Base-by-base conservation (phyloP, 108 stramenopile species). In the Cyclotella cryptica region DNA sequence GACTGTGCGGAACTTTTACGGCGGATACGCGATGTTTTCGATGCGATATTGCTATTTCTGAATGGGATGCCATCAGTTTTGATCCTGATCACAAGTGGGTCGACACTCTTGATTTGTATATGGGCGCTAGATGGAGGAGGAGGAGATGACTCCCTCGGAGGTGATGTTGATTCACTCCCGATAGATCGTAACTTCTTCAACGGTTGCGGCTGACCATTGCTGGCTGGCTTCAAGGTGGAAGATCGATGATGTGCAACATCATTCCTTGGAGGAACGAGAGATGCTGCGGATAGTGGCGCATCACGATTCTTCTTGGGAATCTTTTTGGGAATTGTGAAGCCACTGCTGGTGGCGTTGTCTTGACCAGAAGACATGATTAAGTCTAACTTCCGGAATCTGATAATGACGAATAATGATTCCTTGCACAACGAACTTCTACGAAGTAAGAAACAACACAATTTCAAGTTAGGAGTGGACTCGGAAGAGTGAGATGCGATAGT, bases 11-110 rank as follows among this genome's bases (percentile, higher is more conserved):
- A 54, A 11, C 18, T 69, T 42, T 27, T 30, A 55, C 21, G 39
- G 51, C 46, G 51, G 6, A 53, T n/a, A n/a, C 66, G 43, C 10
- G 27, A 26, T 0, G 18, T 14, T 30, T 59, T 24, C 12, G 58
- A 15, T 62, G 52, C 19, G 46, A 24, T 79, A 11, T 68, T 57
- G 0, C 72, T 74, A 43, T 54, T 71, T 45, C 66, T 55, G n/a
- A 67, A 10, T 26, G 80, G 80, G 40, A 78, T 57, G 13, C 66
- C 80, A 19, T 69, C 76, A 26, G 76, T 47, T 57, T 85, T 84
- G 47, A 87, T 68, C 39, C 67, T 72, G 69, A 86, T 55, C 27
- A 84, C 68, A 30, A 84, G 75, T 29, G 83, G 88, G 40, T 71
- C 12, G 14, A 76, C 76, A 24, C 77, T 68, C 28, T 72, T 71